Evolutionary conservation across 164 flowering plant species (phyloP), one percentile per base, ranked within the genome.

Genomic region (Taxillus chinensis): DNA sequence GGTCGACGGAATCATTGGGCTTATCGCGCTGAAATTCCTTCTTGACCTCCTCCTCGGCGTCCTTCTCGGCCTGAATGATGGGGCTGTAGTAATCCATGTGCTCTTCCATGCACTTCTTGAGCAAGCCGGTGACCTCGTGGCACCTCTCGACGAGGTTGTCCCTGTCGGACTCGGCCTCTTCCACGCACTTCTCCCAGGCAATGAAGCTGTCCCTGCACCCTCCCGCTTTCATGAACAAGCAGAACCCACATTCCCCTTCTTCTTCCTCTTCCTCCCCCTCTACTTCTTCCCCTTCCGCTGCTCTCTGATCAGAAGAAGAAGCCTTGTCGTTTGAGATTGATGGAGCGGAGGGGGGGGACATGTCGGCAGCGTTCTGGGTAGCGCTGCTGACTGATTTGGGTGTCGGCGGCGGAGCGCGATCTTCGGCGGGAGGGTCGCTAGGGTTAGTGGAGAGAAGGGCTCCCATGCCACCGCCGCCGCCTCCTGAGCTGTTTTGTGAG

Each of bases 171-270:
- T 89, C 96, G 1, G 80, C 90, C 41, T 84, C 85, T 57, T 83
- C 83, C 2, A 88, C 69, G 60, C 98, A 92, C 41, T 83, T 70
- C 61, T 92, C 96, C 98, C 96, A 92, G 2, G 79, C 80, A 3
- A 75, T 60, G 60, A 92, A 92, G 16, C 49, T 46, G 3, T 90
- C 96, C 45, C 60, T 85, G 67, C 98, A 92, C 15, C 86, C 96
- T 10, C 98, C 98, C 4, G 78, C 93, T 65, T 88, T 90, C 96
- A 92, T 92, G 64, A 82, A 92, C 75, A 90, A 56, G 63, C 96
- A 90, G 62, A 92, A 88, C 64, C 96, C 96, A 69, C 96, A 92
- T 66, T 90, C 98, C 8, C 81, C 88, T 38, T 81, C 89, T 57
- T 80, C 92, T 5, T 82, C 90, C 39, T 74, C 92, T 15, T 62